Evolutionary conservation across 139 green algal genomes (phyloP), one percentile per base, ranked within the genome.

Genomic region (Chlamydomonas schloesseri): DNA sequence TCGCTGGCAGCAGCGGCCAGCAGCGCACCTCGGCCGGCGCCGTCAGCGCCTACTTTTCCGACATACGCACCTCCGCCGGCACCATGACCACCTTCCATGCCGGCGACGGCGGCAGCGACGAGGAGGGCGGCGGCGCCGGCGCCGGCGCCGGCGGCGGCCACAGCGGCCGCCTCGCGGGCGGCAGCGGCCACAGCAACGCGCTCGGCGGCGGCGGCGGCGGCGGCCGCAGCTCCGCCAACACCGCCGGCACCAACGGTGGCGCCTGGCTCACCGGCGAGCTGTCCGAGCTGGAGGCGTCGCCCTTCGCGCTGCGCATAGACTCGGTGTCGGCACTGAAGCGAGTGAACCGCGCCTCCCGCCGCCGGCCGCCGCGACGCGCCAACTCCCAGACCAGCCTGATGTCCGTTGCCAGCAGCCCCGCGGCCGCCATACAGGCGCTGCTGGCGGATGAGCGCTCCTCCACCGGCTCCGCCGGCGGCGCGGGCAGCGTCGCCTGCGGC

Each of bases 251-350:
- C 55, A 64, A 50, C 42, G 42, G 42, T 8, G 78, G 42, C 33
- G 65, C 17, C 47, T 50, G 18, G 21, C 31, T 85, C 18, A 76
- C 67, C 31, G 79, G 79, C 65, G 79, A 85, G 62, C 33, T 85
- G 47, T 77, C 67, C 0, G 79, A 85, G 18, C 79, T 85, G 65
- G 79, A 76, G n/a, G 79, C 79, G n/a, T 85, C 79, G 46, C 79
- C 79, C 15, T 85, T 74, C 46, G 79, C 79, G 46, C n/a, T 76
- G 67, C 79, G 79, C 8, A 85, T 85, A 26, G 79, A 85, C 68
- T 75, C 60, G 33, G 67, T 85, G 11, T 69, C 65, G 9, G 79
- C 79, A 31, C 67, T 85, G 11, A 68, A 57, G 53, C n/a, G 53
- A 23, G 67, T 58, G 23, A 36, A 37, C 18, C 47, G 47, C 9